Conservation (phyloP, 257 asterid genomes). For the Nicotiana paniculata region DNA sequence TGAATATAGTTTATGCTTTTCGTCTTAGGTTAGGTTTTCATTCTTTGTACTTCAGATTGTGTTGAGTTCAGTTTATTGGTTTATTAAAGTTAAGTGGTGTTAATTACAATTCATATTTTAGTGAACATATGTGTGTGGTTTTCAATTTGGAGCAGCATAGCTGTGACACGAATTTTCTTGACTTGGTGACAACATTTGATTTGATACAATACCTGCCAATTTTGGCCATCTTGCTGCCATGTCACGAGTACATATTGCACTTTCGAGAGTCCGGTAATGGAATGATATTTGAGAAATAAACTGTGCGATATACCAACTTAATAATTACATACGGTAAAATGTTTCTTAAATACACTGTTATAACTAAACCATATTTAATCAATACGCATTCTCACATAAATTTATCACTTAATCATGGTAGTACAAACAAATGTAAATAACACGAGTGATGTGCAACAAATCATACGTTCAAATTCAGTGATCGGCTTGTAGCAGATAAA, state of each 20-base stretch:
- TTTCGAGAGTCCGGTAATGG: not conserved
- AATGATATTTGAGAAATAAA: not conserved
- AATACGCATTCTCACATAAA: not conserved
- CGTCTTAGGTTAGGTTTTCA: not conserved
- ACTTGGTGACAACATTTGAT: not conserved
- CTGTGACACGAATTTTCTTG: not conserved
- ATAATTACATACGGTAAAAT: too few species aligned
- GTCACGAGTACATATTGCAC: not conserved
- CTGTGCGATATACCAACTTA: not conserved
- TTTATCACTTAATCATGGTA: not conserved
- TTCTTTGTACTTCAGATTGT: not conserved
- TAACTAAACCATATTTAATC: not conserved
- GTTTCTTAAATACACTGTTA: not conserved
- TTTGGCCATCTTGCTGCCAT: not conserved
- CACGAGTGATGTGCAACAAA: not conserved
- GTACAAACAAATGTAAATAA: not conserved
- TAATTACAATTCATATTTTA: not conserved
- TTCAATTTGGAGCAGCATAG: not conserved
- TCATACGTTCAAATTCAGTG: not conserved
- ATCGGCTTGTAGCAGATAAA: not conserved
- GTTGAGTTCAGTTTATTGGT: not conserved
- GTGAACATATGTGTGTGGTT: not conserved
- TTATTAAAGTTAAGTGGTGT: not conserved
- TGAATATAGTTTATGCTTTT: constrained; percentile 13
- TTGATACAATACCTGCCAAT: not conserved